Conservation (phyloP, 140 eudicot genomes). For the Erigeron philadelphicus region DNA sequence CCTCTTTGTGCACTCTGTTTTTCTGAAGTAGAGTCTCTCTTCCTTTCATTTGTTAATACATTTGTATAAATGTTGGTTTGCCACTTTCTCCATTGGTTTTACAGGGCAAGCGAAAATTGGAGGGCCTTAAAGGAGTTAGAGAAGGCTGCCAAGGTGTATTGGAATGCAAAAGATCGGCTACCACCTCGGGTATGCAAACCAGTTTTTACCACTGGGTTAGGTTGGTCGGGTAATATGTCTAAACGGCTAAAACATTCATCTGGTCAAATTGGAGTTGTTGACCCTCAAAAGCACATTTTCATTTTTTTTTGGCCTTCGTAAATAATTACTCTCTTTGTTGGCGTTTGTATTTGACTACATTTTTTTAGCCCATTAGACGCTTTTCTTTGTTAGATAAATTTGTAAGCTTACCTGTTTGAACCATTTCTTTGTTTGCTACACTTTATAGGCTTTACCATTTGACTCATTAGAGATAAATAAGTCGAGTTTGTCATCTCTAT, state of each 20-base stretch:
- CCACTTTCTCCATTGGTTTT: background rate
- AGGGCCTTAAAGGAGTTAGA: slow-evolving; percentile 83
- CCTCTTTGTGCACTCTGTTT: background rate
- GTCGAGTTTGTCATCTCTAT: background rate
- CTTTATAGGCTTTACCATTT: too few species aligned
- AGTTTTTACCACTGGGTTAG: background rate
- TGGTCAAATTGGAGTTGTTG: slow-evolving; percentile 5
- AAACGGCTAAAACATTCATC: too few species aligned
- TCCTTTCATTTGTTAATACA: background rate
- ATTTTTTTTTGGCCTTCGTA: too few species aligned
- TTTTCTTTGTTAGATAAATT: too few species aligned
- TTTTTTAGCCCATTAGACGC: too few species aligned
- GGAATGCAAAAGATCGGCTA: slow-evolving; percentile 85
- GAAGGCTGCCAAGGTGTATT: slow-evolving; percentile 85
- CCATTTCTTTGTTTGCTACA: too few species aligned
- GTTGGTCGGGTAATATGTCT: background rate
- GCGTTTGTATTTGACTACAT: too few species aligned
- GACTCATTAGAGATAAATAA: too few species aligned
- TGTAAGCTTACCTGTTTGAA: too few species aligned
- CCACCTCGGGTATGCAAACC: slow-evolving; percentile 82
- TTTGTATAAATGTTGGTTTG: background rate
- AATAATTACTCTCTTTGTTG: too few species aligned
- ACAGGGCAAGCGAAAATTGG: slow-evolving; percentile 91
- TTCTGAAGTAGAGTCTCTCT: background rate
- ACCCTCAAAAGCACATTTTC: background rate